phyloP scores from a whole-genome alignment of 805 yeast genomes.

The Schwanniomyces occidentalis region DNA sequence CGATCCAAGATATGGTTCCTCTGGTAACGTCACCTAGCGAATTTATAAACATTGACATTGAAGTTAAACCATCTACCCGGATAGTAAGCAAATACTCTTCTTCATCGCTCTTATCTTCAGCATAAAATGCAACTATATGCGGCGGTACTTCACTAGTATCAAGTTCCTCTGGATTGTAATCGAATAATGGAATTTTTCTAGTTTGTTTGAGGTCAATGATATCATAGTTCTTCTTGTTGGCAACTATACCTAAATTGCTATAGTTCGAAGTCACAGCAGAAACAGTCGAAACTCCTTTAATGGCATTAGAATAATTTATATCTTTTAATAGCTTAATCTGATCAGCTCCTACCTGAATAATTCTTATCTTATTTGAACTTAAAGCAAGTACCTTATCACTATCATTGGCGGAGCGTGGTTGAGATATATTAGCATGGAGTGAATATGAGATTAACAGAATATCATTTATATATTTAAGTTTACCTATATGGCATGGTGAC shows the following conservation, averaged over 20 bases:
- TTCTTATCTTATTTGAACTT: constrained; percentile 28
- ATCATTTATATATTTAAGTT: constrained; percentile 35
- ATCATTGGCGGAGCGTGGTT: constrained; percentile 1
- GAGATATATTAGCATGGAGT: constrained; percentile 2
- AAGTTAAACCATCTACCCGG: constrained; percentile 29
- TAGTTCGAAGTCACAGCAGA: constrained; percentile 27
- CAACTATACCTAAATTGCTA: constrained; percentile 32
- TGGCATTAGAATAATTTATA: constrained; percentile 29
- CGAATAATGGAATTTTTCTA: constrained; percentile 36
- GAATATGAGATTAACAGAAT: constrained; percentile 21
- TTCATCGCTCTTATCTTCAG: constrained; percentile 15
- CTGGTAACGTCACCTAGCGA: constrained; percentile 40
- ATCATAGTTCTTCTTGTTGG: constrained; percentile 33
- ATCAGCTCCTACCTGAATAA: constrained; percentile 28
- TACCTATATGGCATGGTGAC: constrained; percentile 36
- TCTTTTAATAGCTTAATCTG: constrained; percentile 33
- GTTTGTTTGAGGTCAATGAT: constrained; percentile 36
- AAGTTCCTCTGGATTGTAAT: constrained; percentile 18
- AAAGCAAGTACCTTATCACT: constrained; percentile 30
- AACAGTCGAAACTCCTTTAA: constrained; percentile 26
- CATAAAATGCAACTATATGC: constrained; percentile 21
- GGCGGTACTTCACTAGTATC: constrained; percentile 17
- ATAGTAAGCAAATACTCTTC: constrained; percentile 38
- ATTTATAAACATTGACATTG: constrained; percentile 43
- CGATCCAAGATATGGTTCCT: constrained; percentile 42